A percentile compares a stretch with the other conserved stretches of the same genome.
Conservation (phyloP, 2,329 filamentous ascomycete genomes). For the Camptophora hylomeconis region DNA sequence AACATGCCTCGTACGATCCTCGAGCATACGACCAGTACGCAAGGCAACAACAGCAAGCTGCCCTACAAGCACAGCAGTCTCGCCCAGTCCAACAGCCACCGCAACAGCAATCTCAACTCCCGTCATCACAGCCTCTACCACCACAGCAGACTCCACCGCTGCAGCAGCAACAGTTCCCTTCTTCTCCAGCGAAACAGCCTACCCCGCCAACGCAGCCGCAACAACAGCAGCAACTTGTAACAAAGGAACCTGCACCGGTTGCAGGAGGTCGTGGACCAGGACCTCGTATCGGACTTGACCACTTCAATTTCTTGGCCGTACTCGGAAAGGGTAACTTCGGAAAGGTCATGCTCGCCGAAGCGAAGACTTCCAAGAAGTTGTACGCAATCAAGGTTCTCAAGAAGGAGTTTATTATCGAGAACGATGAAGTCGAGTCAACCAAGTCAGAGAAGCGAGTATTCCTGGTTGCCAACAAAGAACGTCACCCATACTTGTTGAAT, state of each 20-base stretch:
- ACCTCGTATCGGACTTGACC: conserved; percentile 76
- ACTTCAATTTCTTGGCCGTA: conserved; percentile 98
- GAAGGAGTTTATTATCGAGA: conserved; percentile 99
- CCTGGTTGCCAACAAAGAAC: conserved; percentile 90
- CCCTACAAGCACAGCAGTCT: conserved; percentile 18
- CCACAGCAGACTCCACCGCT: conserved; percentile 17
- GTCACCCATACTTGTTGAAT: conserved; percentile 89
- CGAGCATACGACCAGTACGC: conserved; percentile 27
- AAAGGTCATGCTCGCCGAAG: conserved; percentile 98
- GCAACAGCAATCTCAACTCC: conserved; percentile 21
- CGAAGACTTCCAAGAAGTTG: conserved; percentile 78
- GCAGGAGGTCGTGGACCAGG: conserved; percentile 24
- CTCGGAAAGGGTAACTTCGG: conserved; percentile 98
- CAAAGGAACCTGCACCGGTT: conserved; percentile 9
- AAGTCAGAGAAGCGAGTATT: conserved; percentile 97
- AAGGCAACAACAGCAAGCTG: conserved; percentile 10
- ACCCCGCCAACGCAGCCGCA: no score
- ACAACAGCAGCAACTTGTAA: conserved; percentile 18
- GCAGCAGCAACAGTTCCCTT: conserved; percentile 30
- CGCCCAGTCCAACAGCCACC: conserved; percentile 13
- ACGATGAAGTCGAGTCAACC: conserved; percentile 96
- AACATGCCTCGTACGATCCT: conserved; percentile 34
- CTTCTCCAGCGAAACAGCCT: conserved; percentile 25
- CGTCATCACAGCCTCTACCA: conserved; percentile 19
- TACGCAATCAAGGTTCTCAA: conserved; percentile 99